A percentile compares a stretch with the other conserved stretches of the same genome.
phyloP scores from a whole-genome alignment of 176 grass and related monocot species.

The Carex scoparia region DNA sequence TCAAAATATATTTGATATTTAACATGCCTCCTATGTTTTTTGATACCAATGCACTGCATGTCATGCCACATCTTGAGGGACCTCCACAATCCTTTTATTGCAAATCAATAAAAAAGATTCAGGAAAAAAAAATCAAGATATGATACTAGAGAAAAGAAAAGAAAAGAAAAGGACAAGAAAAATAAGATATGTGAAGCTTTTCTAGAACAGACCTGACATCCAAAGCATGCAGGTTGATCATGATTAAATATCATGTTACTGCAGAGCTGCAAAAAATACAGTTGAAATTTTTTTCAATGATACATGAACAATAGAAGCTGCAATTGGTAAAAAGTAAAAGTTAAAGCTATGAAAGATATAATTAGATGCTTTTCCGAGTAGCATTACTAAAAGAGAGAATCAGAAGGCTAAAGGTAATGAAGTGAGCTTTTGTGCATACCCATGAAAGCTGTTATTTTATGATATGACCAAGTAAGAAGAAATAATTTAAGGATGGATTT shows the following conservation, averaged over 20 bases:
- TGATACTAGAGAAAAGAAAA: slow-evolving; percentile 6
- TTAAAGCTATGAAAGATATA: slow-evolving; percentile 9
- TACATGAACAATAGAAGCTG: background rate
- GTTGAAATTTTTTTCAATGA: background rate
- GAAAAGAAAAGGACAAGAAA: background rate
- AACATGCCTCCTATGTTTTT: slow-evolving; percentile 53
- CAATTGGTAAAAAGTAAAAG: slow-evolving; percentile 24
- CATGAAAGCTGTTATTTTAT: background rate
- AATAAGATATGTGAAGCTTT: background rate
- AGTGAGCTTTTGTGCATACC: background rate
- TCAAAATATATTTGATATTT: background rate
- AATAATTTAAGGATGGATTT: background rate
- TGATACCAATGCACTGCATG: slow-evolving; percentile 75
- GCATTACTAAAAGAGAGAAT: background rate
- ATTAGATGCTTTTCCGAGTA: background rate
- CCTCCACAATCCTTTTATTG: slow-evolving; percentile 71
- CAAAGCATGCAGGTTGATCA: slow-evolving; percentile 62
- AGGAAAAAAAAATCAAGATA: background rate
- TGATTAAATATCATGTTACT: slow-evolving; percentile 90
- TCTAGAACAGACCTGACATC: slow-evolving; percentile 54
- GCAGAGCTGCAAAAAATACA: slow-evolving; percentile 46
- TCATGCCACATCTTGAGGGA: slow-evolving; percentile 60
- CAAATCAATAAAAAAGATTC: slow-evolving; percentile 21
- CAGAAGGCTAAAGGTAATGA: background rate
- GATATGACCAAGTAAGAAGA: background rate